Conservation (phyloP, 176 grass and related monocot species). For the Cenchrus purpureus region DNA sequence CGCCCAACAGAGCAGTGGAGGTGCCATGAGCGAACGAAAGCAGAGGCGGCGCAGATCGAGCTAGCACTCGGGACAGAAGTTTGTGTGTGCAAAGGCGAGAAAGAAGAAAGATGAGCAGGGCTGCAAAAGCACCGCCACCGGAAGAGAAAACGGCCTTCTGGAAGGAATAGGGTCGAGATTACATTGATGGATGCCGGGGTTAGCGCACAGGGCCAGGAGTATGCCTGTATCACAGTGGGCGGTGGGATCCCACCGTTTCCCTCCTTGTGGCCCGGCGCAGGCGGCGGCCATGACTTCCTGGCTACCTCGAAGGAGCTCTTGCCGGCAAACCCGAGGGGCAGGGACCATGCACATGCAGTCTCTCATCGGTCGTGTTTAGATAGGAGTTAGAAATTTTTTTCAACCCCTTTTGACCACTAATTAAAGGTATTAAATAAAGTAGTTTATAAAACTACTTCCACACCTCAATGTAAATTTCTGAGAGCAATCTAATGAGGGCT, state of each 20-base stretch:
- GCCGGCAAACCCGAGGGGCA: conserved; percentile 13
- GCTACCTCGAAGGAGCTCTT: not conserved
- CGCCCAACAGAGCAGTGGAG: no score
- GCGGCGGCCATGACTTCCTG: conserved; percentile 1
- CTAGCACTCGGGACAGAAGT: not conserved
- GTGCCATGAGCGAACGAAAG: not conserved
- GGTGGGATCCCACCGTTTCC: not conserved
- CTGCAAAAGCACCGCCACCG: not conserved
- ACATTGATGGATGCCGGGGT: not conserved
- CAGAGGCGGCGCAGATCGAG: no score
- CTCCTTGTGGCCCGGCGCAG: not conserved
- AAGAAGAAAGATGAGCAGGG: not conserved
- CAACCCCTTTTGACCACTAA: no score
- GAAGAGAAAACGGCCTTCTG: not conserved
- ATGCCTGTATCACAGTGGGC: not conserved
- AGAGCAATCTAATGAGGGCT: no score
- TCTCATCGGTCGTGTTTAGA: no score
- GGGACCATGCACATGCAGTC: not conserved
- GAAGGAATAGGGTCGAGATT: no score
- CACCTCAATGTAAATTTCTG: no score
- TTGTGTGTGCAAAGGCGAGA: not conserved
- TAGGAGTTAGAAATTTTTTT: no score
- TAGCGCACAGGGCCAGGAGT: not conserved
- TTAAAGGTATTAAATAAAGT: no score
- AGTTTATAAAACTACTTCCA: no score